A percentile compares a stretch with the other conserved stretches of the same genome.
Conservation (phyloP, 768 basidiomycete genomes). For the Boletus reticulatus region DNA sequence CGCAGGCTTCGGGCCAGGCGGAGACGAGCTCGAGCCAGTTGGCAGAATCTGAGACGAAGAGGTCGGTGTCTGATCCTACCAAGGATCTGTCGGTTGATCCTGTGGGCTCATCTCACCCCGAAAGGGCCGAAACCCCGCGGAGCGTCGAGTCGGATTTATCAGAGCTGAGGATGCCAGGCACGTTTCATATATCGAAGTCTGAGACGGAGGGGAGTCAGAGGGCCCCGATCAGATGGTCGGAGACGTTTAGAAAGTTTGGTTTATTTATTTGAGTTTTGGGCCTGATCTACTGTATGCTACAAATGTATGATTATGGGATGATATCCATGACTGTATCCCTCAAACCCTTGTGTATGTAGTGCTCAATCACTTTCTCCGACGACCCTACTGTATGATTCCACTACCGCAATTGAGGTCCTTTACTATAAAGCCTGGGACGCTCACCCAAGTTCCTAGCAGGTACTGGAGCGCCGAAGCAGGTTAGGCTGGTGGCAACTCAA, state of each 20-base stretch:
- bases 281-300: constrained; percentile 2
- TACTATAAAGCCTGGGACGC: no score
- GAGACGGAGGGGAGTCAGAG: constrained; percentile 2
- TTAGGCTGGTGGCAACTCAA: background rate
- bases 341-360: no score
- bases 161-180: constrained; percentile 50
- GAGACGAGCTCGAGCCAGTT: background rate
- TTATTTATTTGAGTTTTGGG: constrained; percentile 16
- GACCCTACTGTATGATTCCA: no score
- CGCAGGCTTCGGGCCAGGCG: background rate
- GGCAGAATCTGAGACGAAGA: constrained; percentile 2
- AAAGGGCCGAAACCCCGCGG: background rate
- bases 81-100: background rate
- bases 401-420: no score
- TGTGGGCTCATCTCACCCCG: constrained; percentile 4
- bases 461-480: no score
- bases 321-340: background rate
- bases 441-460: no score
- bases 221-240: constrained; percentile 17
- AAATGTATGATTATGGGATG: background rate
- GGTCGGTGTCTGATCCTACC: background rate
- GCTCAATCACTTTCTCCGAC: no score
- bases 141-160: constrained; percentile 34
- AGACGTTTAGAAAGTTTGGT: constrained; percentile 23
- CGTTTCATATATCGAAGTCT: constrained; percentile 36